Evolutionary conservation across 805 yeast species (phyloP).

Genomic region (Kurtzmaniella cleridarum): DNA sequence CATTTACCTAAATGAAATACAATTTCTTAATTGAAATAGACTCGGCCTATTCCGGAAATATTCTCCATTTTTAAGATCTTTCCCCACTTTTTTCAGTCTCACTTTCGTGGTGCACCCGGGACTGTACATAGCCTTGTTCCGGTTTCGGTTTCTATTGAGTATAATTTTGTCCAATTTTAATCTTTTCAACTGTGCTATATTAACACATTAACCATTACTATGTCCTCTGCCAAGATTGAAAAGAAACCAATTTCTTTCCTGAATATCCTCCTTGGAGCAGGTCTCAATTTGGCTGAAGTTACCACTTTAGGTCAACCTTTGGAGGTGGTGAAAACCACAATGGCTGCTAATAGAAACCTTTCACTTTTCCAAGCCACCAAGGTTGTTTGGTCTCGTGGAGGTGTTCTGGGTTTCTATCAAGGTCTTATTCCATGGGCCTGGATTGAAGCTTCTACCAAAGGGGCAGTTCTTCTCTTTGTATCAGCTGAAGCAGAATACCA

Average conservation of each 20-base stretch:
- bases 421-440: slow-evolving; percentile 99
- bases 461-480: slow-evolving; percentile 90
- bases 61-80: no score
- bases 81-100: no score
- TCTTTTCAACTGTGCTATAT: no score
- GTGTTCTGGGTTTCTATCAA: slow-evolving; percentile 87
- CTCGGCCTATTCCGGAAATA: no score
- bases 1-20: no score
- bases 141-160: no score
- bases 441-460: slow-evolving; percentile 99
- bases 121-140: no score
- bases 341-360: slow-evolving; percentile 91
- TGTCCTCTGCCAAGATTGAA: slow-evolving; percentile 34
- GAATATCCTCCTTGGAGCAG: slow-evolving; percentile 90
- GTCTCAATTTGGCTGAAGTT: slow-evolving; percentile 85
- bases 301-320: slow-evolving; percentile 95
- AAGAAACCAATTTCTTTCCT: slow-evolving; percentile 86
- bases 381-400: slow-evolving; percentile 91
- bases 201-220: no score
- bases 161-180: no score
- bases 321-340: slow-evolving; percentile 93
- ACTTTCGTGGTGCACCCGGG: no score
- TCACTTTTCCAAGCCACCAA: slow-evolving; percentile 61
- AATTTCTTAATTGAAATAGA: no score
- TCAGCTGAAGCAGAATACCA: slow-evolving; percentile 88